Base-by-base conservation (phyloP, 1,284 basidiomycete genomes). In the Rhodotorula mucilaginosa region DNA sequence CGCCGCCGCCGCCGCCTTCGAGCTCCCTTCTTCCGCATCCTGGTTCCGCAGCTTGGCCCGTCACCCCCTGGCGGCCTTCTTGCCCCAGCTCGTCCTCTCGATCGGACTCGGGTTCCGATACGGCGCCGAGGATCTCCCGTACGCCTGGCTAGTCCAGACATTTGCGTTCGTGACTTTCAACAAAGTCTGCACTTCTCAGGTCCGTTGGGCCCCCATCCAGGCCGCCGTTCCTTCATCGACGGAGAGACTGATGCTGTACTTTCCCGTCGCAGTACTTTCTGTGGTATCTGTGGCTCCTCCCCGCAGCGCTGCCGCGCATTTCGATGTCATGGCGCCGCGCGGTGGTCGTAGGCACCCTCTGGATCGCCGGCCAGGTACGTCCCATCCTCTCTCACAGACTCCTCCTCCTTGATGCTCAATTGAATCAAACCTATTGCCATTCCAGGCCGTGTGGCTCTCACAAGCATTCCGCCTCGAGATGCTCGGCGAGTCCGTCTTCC, bases 161-260 rank as follows among this genome's bases (percentile, higher is more conserved):
- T 86, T 88, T 60, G 83, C 87, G 0, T 99, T 99, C 79, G 94
- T 98, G 21, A 84, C 92, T 1, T 95, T 97, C 84, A 99, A 99
- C 82, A 97, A 97, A 83, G 97, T 99, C 58, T 97, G 93, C 85
- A 99, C 97, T 0, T 96, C 93, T 2, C 93, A 96, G 85, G 92
- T 91, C 75, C 70, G 87, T 58, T 58, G 12, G 16, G 23, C 3
- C 0, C 57, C 44, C 19, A 5, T 10, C 48, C 46, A 19, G 6
- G 10, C 39, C 6, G 10, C 39, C 39, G 8, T 44, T 44, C 39
- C 39, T 44, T 13, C 39, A 2, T 13, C 1, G 31, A 6, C 26
- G 12, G 47, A 49, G 19, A 26, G 26, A 2, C 16, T 2, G 13
- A 10, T 49, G 26, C 21, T 34, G 21, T 7, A 23, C 18, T 2